phyloP scores from a whole-genome alignment of 768 basidiomycete genomes.

The Tricholoma matsutake region DNA sequence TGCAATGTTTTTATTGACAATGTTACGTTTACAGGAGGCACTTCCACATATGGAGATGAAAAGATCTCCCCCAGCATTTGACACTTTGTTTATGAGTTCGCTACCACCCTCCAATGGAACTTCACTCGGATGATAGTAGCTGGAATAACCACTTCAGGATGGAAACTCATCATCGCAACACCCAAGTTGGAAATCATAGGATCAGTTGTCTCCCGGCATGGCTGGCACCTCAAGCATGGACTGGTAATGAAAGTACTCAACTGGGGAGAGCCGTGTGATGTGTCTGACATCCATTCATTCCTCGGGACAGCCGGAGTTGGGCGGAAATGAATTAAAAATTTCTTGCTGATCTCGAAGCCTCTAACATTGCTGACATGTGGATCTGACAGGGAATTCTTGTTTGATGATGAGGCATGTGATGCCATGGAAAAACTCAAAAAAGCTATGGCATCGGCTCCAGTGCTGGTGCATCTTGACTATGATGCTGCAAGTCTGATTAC shows the following conservation, averaged over 20 bases:
- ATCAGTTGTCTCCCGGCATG: slow-evolving; percentile 21
- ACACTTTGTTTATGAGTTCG: slow-evolving; percentile 27
- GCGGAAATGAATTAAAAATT: slow-evolving; percentile 22
- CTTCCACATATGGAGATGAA: slow-evolving; percentile 11
- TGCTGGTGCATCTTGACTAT: slow-evolving; percentile 33
- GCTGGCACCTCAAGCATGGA: slow-evolving; percentile 24
- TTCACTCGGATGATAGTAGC: slow-evolving; percentile 19
- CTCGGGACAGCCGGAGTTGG: slow-evolving; percentile 21
- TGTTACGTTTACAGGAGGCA: slow-evolving; percentile 20
- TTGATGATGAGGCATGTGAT: slow-evolving; percentile 17
- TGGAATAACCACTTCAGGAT: slow-evolving; percentile 31
- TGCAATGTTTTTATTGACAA: slow-evolving; percentile 21
- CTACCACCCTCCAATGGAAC: slow-evolving; percentile 16
- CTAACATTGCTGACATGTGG: slow-evolving; percentile 17
- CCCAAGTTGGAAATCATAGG: slow-evolving; percentile 27
- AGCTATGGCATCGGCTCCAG: slow-evolving; percentile 18
- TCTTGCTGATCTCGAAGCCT: slow-evolving; percentile 21
- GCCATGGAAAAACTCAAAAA: slow-evolving; percentile 27
- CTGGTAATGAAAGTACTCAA: slow-evolving; percentile 25
- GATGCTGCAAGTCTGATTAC: not conserved
- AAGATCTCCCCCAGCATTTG: slow-evolving; percentile 25
- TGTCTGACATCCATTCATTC: slow-evolving; percentile 22
- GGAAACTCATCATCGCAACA: slow-evolving; percentile 22
- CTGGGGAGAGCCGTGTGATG: slow-evolving; percentile 16
- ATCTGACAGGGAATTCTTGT: slow-evolving; percentile 21